A percentile compares a stretch with the other conserved stretches of the same genome.
Conservation (phyloP, 768 basidiomycete genomes). For the Mrakia frigida region DNA sequence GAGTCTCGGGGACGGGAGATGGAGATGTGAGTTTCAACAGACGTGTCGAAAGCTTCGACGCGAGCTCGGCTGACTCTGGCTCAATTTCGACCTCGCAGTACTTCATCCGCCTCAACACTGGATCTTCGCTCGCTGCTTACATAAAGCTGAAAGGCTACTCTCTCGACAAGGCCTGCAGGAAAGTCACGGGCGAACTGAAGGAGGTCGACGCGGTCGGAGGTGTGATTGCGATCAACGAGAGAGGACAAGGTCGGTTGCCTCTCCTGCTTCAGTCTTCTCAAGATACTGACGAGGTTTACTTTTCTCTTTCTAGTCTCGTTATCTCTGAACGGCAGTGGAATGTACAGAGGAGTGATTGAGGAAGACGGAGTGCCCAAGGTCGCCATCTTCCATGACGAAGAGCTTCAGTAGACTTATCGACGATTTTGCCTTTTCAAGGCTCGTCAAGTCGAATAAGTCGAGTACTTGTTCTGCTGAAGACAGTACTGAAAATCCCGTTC, state of each 20-base stretch:
- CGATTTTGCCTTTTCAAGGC: no score
- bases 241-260: not conserved
- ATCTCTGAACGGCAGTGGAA: not conserved
- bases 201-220: not conserved
- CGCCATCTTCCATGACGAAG: not conserved
- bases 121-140: not conserved
- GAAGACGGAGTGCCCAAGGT: not conserved
- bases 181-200: not conserved
- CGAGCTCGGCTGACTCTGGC: no score
- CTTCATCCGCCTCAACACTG: conserved; percentile 1
- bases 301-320: not conserved
- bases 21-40: not conserved
- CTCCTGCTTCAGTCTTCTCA: not conserved
- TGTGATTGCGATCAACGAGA: not conserved
- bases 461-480: no score
- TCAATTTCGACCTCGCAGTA: not conserved
- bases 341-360: not conserved
- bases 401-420: not conserved
- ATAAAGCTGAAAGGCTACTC: not conserved
- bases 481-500: no score
- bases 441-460: no score
- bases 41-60: no score
- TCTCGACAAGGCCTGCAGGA: not conserved
- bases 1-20: not conserved
- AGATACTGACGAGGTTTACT: not conserved